Base-by-base conservation (phyloP, 768 basidiomycete species). In the Tricholoma terreum region DNA sequence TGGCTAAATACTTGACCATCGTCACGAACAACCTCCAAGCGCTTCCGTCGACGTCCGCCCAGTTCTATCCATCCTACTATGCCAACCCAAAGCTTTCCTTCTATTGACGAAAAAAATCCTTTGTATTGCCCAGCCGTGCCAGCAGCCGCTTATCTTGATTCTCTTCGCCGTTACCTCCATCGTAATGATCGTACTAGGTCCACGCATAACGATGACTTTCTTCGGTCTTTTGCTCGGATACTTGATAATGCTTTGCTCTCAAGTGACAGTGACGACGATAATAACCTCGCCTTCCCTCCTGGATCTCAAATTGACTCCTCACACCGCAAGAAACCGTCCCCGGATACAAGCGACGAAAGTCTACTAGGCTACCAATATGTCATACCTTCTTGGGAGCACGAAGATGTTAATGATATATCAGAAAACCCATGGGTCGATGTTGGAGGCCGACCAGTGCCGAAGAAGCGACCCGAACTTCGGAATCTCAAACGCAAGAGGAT, bases 121-220 rank as follows among this genome's bases (percentile, higher is more conserved):
- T 72, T 80, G 42, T 85, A 85, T 67, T 85, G 84, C 58, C 83
- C 84, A 12, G 63, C 73, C 21, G 56, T 84, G 9, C 69, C 81
- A 53, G 78, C 82, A 10, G 67, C 73, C 50, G 65, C 72, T 27
- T 85, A 79, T 65, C 69, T 84, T 55, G 67, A 75, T 52, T 74
- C 71, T 52, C 67, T 85, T 22, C 78, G 77, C n/a, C 70, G 66
- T 36, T 63, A 65, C 57, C 56, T 62, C 54, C 59, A 49, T 66
- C 63, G 54, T 55, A 59, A 52, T 27, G 24, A 27, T 15, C 52
- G 65, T 38, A 57, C 60, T 54, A 60, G 40, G 63, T 22, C 53
- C 50, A 38, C 55, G 49, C 58, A 54, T 58, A 61, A 64, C 46
- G 50, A 64, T 14, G 52, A 56, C 50, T 55, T 71, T 24, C 65